phyloP scores from a whole-genome alignment of 805 yeast species.

The Saccharomycopsis fibuligera region DNA sequence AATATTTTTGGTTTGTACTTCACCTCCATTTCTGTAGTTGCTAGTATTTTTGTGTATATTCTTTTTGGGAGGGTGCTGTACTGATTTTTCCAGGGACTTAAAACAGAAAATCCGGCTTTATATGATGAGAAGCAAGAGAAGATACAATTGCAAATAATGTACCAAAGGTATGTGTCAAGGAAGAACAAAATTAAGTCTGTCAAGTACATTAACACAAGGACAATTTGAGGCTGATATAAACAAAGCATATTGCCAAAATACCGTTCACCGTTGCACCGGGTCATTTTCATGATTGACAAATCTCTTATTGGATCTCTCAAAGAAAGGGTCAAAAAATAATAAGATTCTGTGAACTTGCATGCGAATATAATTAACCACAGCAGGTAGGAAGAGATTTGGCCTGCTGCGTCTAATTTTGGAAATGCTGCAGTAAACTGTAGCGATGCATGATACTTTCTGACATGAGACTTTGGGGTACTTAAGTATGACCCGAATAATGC shows the following conservation, averaged over 20 bases:
- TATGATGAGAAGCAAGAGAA: constrained; percentile 97
- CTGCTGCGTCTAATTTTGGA: constrained; percentile 71
- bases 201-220: constrained; percentile 83
- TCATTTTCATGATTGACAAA: constrained; percentile 72
- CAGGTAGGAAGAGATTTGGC: constrained; percentile 91
- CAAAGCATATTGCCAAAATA: constrained; percentile 79
- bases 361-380: constrained; percentile 86
- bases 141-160: constrained; percentile 88
- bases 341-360: constrained; percentile 87
- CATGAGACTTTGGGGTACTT: constrained; percentile 58
- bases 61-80: constrained; percentile 97
- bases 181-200: constrained; percentile 93
- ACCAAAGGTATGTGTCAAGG: constrained; percentile 99
- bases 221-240: constrained; percentile 78
- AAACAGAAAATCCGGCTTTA: constrained; percentile 95
- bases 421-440: constrained; percentile 93
- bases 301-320: constrained; percentile 92
- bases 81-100: constrained; percentile 99
- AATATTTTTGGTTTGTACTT: constrained; percentile 46
- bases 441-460: constrained; percentile 83
- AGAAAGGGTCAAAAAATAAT: constrained; percentile 82
- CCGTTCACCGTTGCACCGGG: constrained; percentile 87
- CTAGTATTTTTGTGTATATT: constrained; percentile 93
- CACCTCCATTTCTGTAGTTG: constrained; percentile 55
- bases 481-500: constrained; percentile 89